A percentile compares a stretch with the other conserved stretches of the same genome.
Evolutionary conservation across 2,329 filamentous ascomycete species (phyloP).

Genomic region (Trichoderma simmonsii): DNA sequence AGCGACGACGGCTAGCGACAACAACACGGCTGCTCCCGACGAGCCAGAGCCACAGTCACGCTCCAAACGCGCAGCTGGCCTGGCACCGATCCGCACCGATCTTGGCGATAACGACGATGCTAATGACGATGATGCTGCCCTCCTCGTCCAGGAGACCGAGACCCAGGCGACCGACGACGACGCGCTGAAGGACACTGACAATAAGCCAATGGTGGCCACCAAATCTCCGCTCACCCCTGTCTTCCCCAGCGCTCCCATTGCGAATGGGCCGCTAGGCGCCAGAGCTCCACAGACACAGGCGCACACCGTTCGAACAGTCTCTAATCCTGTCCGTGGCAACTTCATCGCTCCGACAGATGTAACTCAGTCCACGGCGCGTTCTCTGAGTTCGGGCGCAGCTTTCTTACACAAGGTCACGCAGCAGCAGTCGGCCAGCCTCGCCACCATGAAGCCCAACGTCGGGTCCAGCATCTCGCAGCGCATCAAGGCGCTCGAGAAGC

Average conservation of each 20-base stretch:
- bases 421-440: conserved; percentile 49
- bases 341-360: conserved; percentile 46
- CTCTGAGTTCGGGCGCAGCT: conserved; percentile 55
- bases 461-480: conserved; percentile 90
- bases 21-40: not conserved
- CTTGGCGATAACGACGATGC: conserved; percentile 28
- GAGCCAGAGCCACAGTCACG: not conserved
- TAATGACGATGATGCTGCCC: conserved; percentile 70
- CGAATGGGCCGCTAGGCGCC: conserved; percentile 13
- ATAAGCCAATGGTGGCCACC: conserved; percentile 73
- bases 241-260: conserved; percentile 39
- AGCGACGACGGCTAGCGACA: conserved; percentile 24
- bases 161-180: conserved; percentile 59
- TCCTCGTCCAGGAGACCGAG: conserved; percentile 68
- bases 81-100: conserved; percentile 55
- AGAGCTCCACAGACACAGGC: conserved; percentile 21
- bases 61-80: conserved; percentile 34
- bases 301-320: conserved; percentile 46
- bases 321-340: conserved; percentile 44
- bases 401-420: conserved; percentile 54
- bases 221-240: conserved; percentile 78
- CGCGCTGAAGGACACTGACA: conserved; percentile 80
- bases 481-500: conserved; percentile 87
- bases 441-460: conserved; percentile 66
- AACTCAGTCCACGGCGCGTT: conserved; percentile 46